A percentile compares a stretch with the other conserved stretches of the same genome.
Evolutionary conservation across 345 rosid genomes (phyloP).

Genomic region (Corchorus olitorius): DNA sequence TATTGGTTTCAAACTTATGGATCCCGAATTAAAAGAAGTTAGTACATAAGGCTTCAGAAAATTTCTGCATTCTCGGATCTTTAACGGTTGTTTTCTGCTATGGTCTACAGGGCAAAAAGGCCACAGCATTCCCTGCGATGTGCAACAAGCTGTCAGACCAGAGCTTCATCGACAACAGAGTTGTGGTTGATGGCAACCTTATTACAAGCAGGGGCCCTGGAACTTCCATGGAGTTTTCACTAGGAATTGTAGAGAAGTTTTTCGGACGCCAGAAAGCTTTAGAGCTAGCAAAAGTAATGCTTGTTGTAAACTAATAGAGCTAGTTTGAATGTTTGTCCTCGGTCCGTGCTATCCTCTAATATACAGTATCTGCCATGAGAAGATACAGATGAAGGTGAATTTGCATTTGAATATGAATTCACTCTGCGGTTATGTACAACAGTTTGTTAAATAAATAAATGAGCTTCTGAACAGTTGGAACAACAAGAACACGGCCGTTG

Average conservation of each 20-base stretch:
- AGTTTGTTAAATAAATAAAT: slow-evolving; percentile 31
- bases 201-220: slow-evolving; percentile 94
- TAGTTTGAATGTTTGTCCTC: background rate
- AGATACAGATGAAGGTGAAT: slow-evolving; percentile 16
- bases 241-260: slow-evolving; percentile 80
- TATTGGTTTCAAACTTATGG: background rate
- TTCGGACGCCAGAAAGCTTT: slow-evolving; percentile 73
- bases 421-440: slow-evolving; percentile 1
- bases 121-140: slow-evolving; percentile 85
- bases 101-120: slow-evolving; percentile 78
- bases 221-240: slow-evolving; percentile 82
- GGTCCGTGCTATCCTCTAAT: background rate
- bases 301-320: slow-evolving; percentile 42
- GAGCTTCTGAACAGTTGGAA: slow-evolving; percentile 10
- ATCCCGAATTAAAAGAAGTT: background rate
- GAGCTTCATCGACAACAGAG: slow-evolving; percentile 74
- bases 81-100: background rate
- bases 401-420: slow-evolving; percentile 27
- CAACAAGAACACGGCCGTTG: background rate
- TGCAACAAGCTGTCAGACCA: slow-evolving; percentile 74
- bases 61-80: background rate
- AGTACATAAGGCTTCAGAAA: too few relatives aligned
- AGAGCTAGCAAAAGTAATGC: slow-evolving; percentile 66
- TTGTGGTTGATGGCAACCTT: slow-evolving; percentile 91
- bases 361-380: background rate